Conservation (phyloP, 2,329 filamentous ascomycete genomes). For the Ophiostoma montium region DNA sequence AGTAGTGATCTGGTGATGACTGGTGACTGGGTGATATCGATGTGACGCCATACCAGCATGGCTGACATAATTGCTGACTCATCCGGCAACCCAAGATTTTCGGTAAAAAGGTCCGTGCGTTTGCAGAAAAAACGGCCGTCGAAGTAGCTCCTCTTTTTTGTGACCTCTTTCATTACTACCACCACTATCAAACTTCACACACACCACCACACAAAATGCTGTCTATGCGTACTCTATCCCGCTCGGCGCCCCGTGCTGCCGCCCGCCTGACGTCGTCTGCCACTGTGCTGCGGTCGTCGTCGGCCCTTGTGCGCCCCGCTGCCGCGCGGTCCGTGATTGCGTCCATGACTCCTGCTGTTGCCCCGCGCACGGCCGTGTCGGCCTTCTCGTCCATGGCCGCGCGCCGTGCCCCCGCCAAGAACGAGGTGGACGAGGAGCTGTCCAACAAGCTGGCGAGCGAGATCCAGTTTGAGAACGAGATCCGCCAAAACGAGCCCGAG, state of each 20-base stretch:
- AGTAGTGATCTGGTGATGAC: no score
- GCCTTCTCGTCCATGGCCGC: slow-evolving; percentile 35
- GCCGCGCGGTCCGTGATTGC: no score
- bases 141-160: neutral
- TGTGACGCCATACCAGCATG: no score
- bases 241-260: slow-evolving; percentile 51
- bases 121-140: neutral
- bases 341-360: no score
- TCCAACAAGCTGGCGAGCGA: slow-evolving; percentile 75
- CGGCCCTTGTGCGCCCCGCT: neutral
- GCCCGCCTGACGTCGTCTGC: slow-evolving; percentile 31
- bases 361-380: slow-evolving; percentile 13
- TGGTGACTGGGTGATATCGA: no score
- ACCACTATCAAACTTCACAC: neutral
- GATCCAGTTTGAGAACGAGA: slow-evolving; percentile 69
- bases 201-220: slow-evolving; percentile 40
- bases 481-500: slow-evolving; percentile 57
- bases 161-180: neutral
- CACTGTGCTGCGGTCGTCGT: neutral
- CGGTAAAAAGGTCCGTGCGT: neutral
- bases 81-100: no score
- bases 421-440: slow-evolving; percentile 62
- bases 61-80: no score
- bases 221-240: slow-evolving; percentile 50
- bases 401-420: slow-evolving; percentile 25